phyloP scores from a whole-genome alignment of 257 asterid genomes.

The Lavandula angustifolia region DNA sequence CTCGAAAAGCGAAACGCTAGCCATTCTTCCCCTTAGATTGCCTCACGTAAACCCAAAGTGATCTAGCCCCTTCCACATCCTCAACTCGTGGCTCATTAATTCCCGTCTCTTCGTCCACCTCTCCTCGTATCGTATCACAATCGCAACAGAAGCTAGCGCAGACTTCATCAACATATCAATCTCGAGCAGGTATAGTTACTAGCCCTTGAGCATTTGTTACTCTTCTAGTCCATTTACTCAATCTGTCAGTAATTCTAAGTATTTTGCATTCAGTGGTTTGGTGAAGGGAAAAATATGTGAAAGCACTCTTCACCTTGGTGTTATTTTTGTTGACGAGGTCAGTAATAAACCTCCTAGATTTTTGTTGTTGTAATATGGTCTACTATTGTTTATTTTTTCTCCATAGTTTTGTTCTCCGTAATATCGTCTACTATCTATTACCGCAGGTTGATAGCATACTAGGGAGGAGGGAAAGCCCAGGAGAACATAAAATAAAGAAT shows the following conservation, averaged over 20 bases:
- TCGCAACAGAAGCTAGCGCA: slow-evolving; percentile 54
- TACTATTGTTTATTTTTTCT: not conserved
- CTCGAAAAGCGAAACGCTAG: too few species aligned
- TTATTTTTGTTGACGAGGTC: slow-evolving; percentile 60
- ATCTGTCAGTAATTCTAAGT: slow-evolving; percentile 9
- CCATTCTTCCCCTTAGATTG: too few species aligned
- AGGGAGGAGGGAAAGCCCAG: slow-evolving; percentile 48
- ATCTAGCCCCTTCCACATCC: too few species aligned
- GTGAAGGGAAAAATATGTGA: slow-evolving; percentile 58
- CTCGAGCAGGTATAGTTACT: slow-evolving; percentile 45
- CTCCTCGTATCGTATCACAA: too few species aligned
- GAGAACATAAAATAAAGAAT: slow-evolving; percentile 57
- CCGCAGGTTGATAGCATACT: slow-evolving; percentile 57
- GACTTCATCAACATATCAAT: slow-evolving; percentile 57
- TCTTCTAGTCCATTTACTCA: not conserved
- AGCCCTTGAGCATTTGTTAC: slow-evolving; percentile 6
- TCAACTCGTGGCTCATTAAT: too few species aligned
- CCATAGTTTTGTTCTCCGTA: too few species aligned
- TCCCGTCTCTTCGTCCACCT: too few species aligned
- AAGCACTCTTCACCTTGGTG: slow-evolving; percentile 56
- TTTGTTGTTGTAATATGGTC: not conserved
- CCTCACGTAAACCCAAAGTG: too few species aligned
- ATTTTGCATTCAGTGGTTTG: slow-evolving; percentile 45
- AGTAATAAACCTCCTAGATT: not conserved
- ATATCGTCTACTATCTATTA: not conserved